Evolutionary conservation across 2,329 filamentous ascomycete genomes (phyloP).

Genomic region (Fusarium coffeatum): DNA sequence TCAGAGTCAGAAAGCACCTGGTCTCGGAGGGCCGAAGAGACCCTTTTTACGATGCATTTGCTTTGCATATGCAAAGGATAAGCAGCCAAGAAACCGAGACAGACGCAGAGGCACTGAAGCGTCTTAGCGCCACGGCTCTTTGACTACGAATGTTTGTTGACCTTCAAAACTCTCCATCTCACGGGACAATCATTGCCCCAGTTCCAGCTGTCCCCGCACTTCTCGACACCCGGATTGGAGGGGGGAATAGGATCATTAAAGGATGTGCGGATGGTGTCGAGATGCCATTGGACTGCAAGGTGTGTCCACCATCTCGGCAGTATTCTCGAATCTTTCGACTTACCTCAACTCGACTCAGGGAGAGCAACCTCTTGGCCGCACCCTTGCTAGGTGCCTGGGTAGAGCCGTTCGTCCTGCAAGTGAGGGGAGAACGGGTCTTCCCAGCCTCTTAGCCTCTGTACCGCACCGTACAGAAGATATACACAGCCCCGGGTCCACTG

Average conservation of each 20-base stretch:
- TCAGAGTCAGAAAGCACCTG: neutral
- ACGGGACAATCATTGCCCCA: slow-evolving; percentile 29
- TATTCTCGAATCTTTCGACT: slow-evolving; percentile 33
- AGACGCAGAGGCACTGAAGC: slow-evolving; percentile 29
- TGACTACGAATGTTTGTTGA: slow-evolving; percentile 16
- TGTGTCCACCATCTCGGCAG: slow-evolving; percentile 12
- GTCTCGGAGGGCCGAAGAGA: slow-evolving; percentile 27
- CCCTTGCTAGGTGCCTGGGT: slow-evolving; percentile 18
- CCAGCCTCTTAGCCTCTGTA: neutral
- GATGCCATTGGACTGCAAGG: slow-evolving; percentile 35
- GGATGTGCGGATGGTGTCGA: slow-evolving; percentile 1
- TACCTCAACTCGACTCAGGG: neutral
- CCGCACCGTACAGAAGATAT: slow-evolving; percentile 7
- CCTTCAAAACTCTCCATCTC: neutral
- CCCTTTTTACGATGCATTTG: slow-evolving; percentile 17
- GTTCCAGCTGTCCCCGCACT: slow-evolving; percentile 41
- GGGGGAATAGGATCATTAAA: slow-evolving; percentile 1
- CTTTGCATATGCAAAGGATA: slow-evolving; percentile 20
- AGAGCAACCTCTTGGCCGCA: slow-evolving; percentile 29
- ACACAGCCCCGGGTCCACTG: slow-evolving; percentile 43
- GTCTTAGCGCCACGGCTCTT: slow-evolving; percentile 42
- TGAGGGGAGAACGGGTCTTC: slow-evolving; percentile 22
- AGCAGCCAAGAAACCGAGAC: slow-evolving; percentile 25
- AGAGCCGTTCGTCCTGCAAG: slow-evolving; percentile 30
- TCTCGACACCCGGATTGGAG: slow-evolving; percentile 30